Percentiles rank a stretch among this genome's conserved stretches.
phyloP scores from a whole-genome alignment of 139 green algal species.

The Penium margaritaceum region DNA sequence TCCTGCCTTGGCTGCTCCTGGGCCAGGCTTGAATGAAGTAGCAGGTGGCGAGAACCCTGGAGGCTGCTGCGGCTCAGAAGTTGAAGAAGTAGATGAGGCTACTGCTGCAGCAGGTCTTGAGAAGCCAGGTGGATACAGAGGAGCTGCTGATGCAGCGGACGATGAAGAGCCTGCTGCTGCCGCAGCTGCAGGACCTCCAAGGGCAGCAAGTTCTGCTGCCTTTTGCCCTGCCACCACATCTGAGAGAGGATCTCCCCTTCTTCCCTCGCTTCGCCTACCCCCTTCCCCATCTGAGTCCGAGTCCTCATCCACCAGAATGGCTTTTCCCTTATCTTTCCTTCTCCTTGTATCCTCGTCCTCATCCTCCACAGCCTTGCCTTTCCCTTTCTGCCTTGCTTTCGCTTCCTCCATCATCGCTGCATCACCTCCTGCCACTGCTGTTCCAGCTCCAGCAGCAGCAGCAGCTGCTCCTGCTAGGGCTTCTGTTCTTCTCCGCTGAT shows the following conservation, averaged over 20 bases:
- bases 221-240: not conserved
- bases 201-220: not conserved
- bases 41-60: too few species aligned
- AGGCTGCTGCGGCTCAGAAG: too few species aligned
- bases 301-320: too few species aligned
- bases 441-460: not conserved
- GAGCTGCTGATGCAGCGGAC: not conserved
- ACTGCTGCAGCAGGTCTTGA: too few species aligned
- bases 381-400: conserved; percentile 19
- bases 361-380: conserved; percentile 37
- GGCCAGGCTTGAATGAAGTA: too few species aligned
- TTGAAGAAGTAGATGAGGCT: too few species aligned
- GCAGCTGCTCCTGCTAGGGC: too few species aligned
- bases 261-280: not conserved
- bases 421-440: not conserved
- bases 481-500: too few species aligned
- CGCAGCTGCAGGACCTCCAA: not conserved
- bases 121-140: too few species aligned
- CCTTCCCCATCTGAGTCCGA: too few species aligned
- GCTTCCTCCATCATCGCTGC: not conserved
- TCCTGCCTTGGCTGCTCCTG: too few species aligned
- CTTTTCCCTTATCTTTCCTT: conserved; percentile 14
- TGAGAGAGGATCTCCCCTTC: not conserved
- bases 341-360: not conserved
- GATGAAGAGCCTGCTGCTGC: not conserved